Evolutionary conservation across 129 eudicot genomes (phyloP).

Genomic region (Flaveria sonorensis): DNA sequence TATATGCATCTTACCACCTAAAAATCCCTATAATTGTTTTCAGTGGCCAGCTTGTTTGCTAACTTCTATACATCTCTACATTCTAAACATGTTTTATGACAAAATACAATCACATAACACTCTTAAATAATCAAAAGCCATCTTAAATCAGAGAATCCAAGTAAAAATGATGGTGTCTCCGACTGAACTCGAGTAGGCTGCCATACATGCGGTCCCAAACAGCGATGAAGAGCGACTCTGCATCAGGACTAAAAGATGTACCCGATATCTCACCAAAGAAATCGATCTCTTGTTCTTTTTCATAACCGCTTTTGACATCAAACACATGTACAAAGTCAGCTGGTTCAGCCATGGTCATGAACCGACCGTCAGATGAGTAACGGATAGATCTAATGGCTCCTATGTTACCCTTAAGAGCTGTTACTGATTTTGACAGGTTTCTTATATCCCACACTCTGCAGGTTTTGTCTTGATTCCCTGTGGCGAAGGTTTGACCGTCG

Average conservation of each 20-base stretch:
- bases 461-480: constrained; percentile 89
- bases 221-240: constrained; percentile 78
- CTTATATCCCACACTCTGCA: constrained; percentile 82
- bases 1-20: not conserved
- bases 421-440: constrained; percentile 58
- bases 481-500: constrained; percentile 62
- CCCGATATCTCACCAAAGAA: constrained; percentile 96
- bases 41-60: constrained; percentile 22
- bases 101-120: not conserved
- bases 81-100: constrained; percentile 17
- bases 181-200: constrained; percentile 77
- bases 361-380: constrained; percentile 77
- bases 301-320: constrained; percentile 74
- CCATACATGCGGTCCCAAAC: constrained; percentile 92
- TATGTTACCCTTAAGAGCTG: constrained; percentile 63
- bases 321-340: constrained; percentile 92
- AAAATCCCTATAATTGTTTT: not conserved
- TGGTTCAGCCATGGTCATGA: constrained; percentile 91
- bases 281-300: constrained; percentile 82
- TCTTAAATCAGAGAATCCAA: constrained; percentile 54
- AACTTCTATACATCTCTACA: constrained; percentile 43
- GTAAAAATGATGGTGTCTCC: constrained; percentile 57
- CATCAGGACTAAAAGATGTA: constrained; percentile 78
- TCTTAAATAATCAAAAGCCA: not conserved
- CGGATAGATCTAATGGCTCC: constrained; percentile 90